Percentiles rank a stretch among this genome's conserved stretches.
phyloP scores from a whole-genome alignment of 2,329 filamentous ascomycete species.

The Fusarium stilboides region DNA sequence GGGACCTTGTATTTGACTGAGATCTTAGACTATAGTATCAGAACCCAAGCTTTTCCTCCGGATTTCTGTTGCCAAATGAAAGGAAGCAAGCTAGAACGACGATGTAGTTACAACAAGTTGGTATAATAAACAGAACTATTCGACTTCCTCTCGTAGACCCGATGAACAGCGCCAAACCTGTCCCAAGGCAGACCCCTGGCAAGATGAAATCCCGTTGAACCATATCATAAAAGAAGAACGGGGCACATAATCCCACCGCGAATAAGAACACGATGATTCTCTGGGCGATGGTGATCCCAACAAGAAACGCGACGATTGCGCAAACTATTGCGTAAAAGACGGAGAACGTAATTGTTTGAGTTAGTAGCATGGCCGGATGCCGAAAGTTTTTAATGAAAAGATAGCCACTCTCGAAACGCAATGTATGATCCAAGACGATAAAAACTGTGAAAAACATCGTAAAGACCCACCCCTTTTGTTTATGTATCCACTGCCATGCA shows the following conservation, averaged over 20 bases:
- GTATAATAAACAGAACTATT: background rate
- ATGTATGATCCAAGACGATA: background rate
- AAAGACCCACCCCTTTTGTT: background rate
- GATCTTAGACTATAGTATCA: no score
- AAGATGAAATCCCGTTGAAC: background rate
- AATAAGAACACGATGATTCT: accelerated
- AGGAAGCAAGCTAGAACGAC: background rate
- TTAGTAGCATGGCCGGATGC: no score
- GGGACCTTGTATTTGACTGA: no score
- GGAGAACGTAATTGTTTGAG: background rate
- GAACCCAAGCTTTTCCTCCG: no score
- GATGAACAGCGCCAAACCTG: accelerated
- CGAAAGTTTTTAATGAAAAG: no score
- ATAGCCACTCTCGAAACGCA: no score
- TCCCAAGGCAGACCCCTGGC: background rate
- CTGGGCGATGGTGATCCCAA: accelerated
- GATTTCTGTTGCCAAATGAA: no score
- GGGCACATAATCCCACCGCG: background rate
- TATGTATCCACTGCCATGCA: background rate
- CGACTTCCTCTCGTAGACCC: background rate
- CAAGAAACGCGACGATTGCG: accelerated
- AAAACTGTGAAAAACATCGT: accelerated
- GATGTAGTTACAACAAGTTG: background rate
- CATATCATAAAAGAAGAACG: background rate
- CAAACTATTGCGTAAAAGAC: background rate